Evolutionary conservation across 2,329 filamentous ascomycete genomes (phyloP).

Genomic region (Penicillium sclerotiorum): DNA sequence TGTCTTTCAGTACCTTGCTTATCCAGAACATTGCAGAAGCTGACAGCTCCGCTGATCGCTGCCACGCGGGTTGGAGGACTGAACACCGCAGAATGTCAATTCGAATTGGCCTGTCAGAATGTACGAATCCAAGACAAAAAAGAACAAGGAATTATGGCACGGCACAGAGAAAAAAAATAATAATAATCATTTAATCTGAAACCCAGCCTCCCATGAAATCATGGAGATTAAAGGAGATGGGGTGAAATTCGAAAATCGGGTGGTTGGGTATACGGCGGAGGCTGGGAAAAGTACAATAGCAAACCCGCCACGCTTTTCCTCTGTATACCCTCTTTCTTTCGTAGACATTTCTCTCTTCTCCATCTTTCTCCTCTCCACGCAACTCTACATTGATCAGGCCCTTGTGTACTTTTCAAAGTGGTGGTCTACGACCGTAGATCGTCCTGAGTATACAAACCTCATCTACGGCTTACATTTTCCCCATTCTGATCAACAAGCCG

Average conservation of each 20-base stretch:
- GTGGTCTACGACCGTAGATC: slow-evolving; percentile 16
- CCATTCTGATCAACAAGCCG: slow-evolving; percentile 6
- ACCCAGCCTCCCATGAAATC: slow-evolving; percentile 20
- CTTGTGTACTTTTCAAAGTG: background rate
- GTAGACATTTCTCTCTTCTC: slow-evolving; percentile 19
- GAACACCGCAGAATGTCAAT: slow-evolving; percentile 9
- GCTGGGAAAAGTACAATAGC: slow-evolving; percentile 30
- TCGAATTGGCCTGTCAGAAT: slow-evolving; percentile 10
- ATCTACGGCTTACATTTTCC: background rate
- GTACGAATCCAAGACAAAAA: background rate
- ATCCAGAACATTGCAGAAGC: no score
- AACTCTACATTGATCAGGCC: slow-evolving; percentile 5
- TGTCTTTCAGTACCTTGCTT: no score
- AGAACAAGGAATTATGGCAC: background rate
- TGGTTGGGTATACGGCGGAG: slow-evolving; percentile 39
- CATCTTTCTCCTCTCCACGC: slow-evolving; percentile 8
- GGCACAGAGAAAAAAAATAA: background rate
- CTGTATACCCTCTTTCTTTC: slow-evolving; percentile 10
- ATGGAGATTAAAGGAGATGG: background rate
- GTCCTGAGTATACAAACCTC: slow-evolving; percentile 13
- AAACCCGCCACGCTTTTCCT: slow-evolving; percentile 10
- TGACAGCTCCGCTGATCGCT: slow-evolving; percentile 12
- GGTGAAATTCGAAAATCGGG: slow-evolving; percentile 30
- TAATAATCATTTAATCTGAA: slow-evolving; percentile 12
- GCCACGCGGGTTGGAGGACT: slow-evolving; percentile 14